Percentiles rank a stretch among this genome's conserved stretches.
Evolutionary conservation across 2,329 filamentous ascomycete species (phyloP).

Genomic region (Exophiala sideris): DNA sequence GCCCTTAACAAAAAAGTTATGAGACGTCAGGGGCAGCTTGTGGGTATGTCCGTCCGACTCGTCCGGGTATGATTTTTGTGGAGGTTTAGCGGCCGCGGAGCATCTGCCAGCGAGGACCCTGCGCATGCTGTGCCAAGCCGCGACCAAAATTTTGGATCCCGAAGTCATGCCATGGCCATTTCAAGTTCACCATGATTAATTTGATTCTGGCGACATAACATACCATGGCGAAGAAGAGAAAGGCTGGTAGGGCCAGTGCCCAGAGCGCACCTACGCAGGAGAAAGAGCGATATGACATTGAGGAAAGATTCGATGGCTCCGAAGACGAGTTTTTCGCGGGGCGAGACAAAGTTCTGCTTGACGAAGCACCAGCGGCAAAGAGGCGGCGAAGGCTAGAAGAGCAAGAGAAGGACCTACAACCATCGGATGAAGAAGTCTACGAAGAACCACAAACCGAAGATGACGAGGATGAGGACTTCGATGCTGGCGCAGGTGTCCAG

Average conservation of each 20-base stretch:
- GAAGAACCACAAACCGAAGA: conserved; percentile 40
- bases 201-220: not conserved
- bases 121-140: too few relatives aligned
- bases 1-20: too few relatives aligned
- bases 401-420: conserved; percentile 53
- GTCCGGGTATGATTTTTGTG: not conserved
- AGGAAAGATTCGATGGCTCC: conserved; percentile 83
- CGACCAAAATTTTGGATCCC: conserved; percentile 14
- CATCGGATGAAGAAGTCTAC: conserved; percentile 61
- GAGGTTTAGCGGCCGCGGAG: not conserved
- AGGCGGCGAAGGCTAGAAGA: conserved; percentile 67
- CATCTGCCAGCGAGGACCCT: not conserved
- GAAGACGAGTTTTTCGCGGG: conserved; percentile 91
- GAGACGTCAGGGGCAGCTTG: too few relatives aligned
- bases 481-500: conserved; percentile 31
- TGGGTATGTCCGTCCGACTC: too few relatives aligned
- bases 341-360: conserved; percentile 79
- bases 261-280: conserved; percentile 3
- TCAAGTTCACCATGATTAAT: not conserved
- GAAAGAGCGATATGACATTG: conserved; percentile 37
- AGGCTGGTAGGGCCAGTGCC: conserved; percentile 52
- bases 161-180: not conserved
- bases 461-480: conserved; percentile 35
- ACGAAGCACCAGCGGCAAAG: conserved; percentile 76
- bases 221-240: conserved; percentile 62